Evolutionary conservation across 306 rosid species (phyloP).

Genomic region (Trifolium subterraneum): DNA sequence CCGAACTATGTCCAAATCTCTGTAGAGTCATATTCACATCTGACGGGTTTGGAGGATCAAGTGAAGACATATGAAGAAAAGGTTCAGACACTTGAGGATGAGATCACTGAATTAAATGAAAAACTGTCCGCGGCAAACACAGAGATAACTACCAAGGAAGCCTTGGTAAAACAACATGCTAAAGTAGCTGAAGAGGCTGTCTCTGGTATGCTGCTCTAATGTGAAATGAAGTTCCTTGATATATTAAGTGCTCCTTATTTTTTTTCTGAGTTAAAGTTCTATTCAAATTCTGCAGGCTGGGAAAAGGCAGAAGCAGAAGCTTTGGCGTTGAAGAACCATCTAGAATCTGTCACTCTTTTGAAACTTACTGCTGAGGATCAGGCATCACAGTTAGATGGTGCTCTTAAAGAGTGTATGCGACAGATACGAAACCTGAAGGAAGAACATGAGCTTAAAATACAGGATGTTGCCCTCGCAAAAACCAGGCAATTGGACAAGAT

Average conservation of each 20-base stretch:
- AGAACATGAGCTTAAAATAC: constrained; percentile 88
- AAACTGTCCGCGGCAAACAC: constrained; percentile 75
- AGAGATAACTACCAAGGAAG: constrained; percentile 87
- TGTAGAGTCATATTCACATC: constrained; percentile 91
- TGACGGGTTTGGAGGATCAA: constrained; percentile 86
- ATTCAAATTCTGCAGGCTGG: constrained; percentile 74
- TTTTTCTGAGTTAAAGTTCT: constrained; percentile 15
- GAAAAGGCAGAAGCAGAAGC: constrained; percentile 99
- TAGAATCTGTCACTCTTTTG: constrained; percentile 84
- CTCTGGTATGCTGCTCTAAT: constrained; percentile 65
- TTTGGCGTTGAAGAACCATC: constrained; percentile 81
- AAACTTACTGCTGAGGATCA: constrained; percentile 97
- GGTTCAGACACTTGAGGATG: constrained; percentile 71
- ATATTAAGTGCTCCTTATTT: constrained; percentile 12
- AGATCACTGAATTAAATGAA: constrained; percentile 71
- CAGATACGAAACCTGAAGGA: constrained; percentile 95
- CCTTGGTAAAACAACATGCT: constrained; percentile 88
- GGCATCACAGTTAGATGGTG: constrained; percentile 95
- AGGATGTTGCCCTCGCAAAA: constrained; percentile 75
- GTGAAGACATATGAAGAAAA: constrained; percentile 80
- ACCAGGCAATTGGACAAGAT: constrained; percentile 86
- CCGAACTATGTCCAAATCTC: constrained; percentile 91
- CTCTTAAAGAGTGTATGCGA: constrained; percentile 97
- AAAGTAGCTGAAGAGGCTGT: constrained; percentile 99
- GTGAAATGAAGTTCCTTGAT: constrained; percentile 14